Evolutionary conservation across 1,284 basidiomycete genomes (phyloP), one percentile per base, ranked within the genome.

Genomic region (Microbotryum violaceum): DNA sequence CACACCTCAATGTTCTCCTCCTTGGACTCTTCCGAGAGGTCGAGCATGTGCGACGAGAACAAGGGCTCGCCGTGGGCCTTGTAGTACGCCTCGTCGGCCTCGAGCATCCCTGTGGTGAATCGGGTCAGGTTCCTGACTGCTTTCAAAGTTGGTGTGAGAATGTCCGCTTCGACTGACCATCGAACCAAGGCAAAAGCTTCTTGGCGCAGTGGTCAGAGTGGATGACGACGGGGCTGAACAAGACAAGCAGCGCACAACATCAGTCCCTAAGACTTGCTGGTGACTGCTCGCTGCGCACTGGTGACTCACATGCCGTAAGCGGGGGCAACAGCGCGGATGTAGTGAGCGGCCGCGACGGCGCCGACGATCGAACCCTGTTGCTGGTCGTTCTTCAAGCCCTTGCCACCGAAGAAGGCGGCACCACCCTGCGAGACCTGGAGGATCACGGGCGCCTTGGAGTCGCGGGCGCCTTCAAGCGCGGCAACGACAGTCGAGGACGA

Each of bases 141-240:
- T 31, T 31, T 9, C 31, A 31, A 31, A 9, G 6, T 8, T 31
- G 8, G 8, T 31, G 9, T 31, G 31, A 9, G 1, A 2, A 54
- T 21, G 33, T 12, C 16, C 18, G 14, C 6, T 20, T 1, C 18
- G 33, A 53, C 62, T 50, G 20, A 70, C 78, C 94, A 76, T 98
- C 96, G 79, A 97, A 97, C 96, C 96, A 99, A 18, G 88, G 93
- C 63, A 99, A 85, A 69, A 98, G 90, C 80, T 98, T 98, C 77
- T 96, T 82, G 54, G 96, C 96, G 76, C 96, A 99, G 81, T 99
- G 96, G 79, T 99, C 96, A 67, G 91, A 91, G 86, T 99, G 96
- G 75, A 99, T 82, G 68, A 99, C 84, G 73, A 99, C 96, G 71
- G 96, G 96, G 67, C 88, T 91, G 68, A 3, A 62, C 10, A 20